phyloP scores from a whole-genome alignment of 176 grass and related monocot species.

The Oryza meyeriana region DNA sequence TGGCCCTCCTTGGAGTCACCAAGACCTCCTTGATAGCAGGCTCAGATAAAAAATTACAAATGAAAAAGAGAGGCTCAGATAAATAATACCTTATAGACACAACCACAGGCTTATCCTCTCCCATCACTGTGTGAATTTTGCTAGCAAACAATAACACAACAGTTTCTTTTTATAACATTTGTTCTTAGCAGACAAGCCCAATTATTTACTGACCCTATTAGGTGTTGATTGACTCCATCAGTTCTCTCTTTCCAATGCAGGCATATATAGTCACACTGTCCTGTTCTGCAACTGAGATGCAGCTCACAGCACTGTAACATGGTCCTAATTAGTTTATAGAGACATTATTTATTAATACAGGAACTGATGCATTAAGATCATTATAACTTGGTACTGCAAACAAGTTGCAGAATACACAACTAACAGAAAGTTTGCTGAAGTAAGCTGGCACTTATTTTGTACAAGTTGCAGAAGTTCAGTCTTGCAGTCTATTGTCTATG shows the following conservation, averaged over 20 bases:
- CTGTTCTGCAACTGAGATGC: conserved; percentile 17
- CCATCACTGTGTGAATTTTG: neutral
- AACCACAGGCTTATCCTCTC: conserved; percentile 26
- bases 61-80: no score
- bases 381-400: neutral
- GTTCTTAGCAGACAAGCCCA: neutral
- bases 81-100: no score
- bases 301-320: neutral
- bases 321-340: conserved; percentile 7
- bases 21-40: no score
- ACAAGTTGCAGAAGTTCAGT: neutral
- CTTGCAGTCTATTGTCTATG: neutral
- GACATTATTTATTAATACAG: neutral
- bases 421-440: conserved; percentile 36
- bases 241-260: conserved; percentile 1
- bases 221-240: neutral
- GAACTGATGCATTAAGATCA: neutral
- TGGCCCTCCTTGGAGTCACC: no score
- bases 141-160: neutral
- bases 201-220: conserved; percentile 22
- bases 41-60: no score
- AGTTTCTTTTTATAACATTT: conserved; percentile 3
- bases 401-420: conserved; percentile 25
- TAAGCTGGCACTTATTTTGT: conserved; percentile 15
- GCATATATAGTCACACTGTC: neutral